Evolutionary conservation across 2,329 filamentous ascomycete genomes (phyloP).

Genomic region (Fusarium albosuccineum): DNA sequence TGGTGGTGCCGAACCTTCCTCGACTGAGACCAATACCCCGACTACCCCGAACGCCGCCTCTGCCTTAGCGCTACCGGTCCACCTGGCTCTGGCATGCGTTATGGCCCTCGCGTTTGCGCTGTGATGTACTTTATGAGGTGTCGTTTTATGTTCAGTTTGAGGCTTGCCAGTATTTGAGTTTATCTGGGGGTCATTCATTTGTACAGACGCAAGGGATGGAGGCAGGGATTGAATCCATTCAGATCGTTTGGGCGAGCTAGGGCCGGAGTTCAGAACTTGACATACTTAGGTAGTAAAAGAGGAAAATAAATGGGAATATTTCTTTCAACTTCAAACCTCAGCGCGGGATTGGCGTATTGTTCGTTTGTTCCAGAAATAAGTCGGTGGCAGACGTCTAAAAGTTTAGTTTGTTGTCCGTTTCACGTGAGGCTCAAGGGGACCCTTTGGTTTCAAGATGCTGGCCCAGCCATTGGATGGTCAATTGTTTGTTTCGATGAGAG

Average conservation of each 20-base stretch:
- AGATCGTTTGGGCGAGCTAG: conserved; percentile 14
- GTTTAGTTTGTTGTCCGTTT: background rate
- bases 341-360: background rate
- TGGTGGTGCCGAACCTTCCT: conserved; percentile 9
- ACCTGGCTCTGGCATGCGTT: conserved; percentile 31
- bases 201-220: conserved; percentile 18
- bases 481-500: no score
- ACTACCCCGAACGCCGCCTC: conserved; percentile 33
- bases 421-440: background rate
- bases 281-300: conserved; percentile 9
- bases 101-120: conserved; percentile 29
- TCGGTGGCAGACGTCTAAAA: background rate
- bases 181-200: conserved; percentile 14
- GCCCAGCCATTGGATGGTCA: no score
- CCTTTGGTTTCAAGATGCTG: background rate
- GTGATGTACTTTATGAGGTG: conserved; percentile 7
- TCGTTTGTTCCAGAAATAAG: background rate
- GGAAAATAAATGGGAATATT: conserved; percentile 16
- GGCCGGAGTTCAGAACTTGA: conserved; percentile 16
- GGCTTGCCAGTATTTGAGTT: background rate
- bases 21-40: conserved; percentile 20
- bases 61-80: conserved; percentile 23
- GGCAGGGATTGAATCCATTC: conserved; percentile 12
- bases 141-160: background rate
- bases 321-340: background rate